Evolutionary conservation across 495 filamentous ascomycete genomes (phyloP), one percentile per base, ranked within the genome.

Genomic region (Podospora fimiseda): DNA sequence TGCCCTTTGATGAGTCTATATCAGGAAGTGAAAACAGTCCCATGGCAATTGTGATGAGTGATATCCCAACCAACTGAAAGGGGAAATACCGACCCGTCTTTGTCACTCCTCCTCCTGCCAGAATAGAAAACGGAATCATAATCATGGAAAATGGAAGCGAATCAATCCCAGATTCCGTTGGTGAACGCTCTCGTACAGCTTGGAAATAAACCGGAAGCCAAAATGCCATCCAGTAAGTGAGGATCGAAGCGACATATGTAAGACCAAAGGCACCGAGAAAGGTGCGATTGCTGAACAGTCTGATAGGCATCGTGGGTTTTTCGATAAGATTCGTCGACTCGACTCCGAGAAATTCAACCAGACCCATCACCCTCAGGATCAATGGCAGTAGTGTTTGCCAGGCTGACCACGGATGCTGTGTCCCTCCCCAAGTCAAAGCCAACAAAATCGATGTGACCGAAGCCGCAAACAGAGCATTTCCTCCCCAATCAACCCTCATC

Each of bases 191-290:
- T 3, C 60, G 60, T 1, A 76, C 70, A 0, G 60, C 58, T 45
- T 78, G 74, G 57, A 78, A 79, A 54, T 77, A 80, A 8, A 80
- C 56, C 0, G 76, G 73, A 0, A 80, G 40, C 51, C 75, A 78
- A 59, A 56, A 60, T 9, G 59, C 37, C n/a, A 58, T 37, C 8
- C 62, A 57, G 38, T 60, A 30, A 5, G 13, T n/a, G 4, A 49
- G 7, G 15, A 37, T 16, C 23, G 14, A 16, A 2, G 16, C 48
- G 18, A 70, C 20, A 42, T 70, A 70, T 0, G 59, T 65, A 36
- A 53, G 18, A n/a, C 50, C 43, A 36, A 61, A 58, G 2, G 60
- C 52, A 39, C 56, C 56, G 13, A 56, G 38, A 0, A 65, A 63
- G 2, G 65, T 67, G 2, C 67, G 53, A 18, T 65, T 53, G 6